Percentiles rank a stretch among this genome's conserved stretches.
phyloP scores from a whole-genome alignment of 1,284 basidiomycete species.

The Apiotrichum porosum region DNA sequence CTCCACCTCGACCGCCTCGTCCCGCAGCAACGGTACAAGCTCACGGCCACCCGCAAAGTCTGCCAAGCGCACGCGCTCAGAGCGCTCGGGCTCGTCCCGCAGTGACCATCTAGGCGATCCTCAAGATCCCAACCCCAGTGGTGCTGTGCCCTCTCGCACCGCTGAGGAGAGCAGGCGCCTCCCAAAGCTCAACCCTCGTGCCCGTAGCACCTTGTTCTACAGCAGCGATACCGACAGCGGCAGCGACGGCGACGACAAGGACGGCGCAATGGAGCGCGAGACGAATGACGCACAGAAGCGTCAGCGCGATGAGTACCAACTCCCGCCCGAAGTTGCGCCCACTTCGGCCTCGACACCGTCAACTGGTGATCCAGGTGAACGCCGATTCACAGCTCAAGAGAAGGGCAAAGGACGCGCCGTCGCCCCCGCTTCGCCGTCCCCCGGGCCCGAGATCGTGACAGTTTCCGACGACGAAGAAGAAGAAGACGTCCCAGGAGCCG shows the following conservation, averaged over 20 bases:
- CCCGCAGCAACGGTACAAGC: neutral
- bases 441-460: slow-evolving; percentile 1
- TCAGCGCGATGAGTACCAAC: too few species aligned
- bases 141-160: too few species aligned
- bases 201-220: neutral
- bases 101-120: too few species aligned
- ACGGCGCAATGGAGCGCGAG: too few species aligned
- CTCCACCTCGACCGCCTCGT: slow-evolving; percentile 1
- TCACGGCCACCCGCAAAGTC: neutral
- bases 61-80: slow-evolving; percentile 5
- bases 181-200: slow-evolving; percentile 1
- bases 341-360: neutral
- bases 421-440: neutral
- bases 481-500: neutral
- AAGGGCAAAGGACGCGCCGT: slow-evolving; percentile 23
- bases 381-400: slow-evolving; percentile 25
- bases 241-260: neutral
- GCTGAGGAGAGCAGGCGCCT: slow-evolving; percentile 11
- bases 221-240: neutral
- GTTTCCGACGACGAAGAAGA: slow-evolving; percentile 3
- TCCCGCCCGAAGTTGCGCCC: too few species aligned
- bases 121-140: too few species aligned
- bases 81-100: too few species aligned
- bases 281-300: too few species aligned
- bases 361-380: neutral